Conservation (phyloP, 164 flowering plant species). For the Chimonanthus salicifolius region DNA sequence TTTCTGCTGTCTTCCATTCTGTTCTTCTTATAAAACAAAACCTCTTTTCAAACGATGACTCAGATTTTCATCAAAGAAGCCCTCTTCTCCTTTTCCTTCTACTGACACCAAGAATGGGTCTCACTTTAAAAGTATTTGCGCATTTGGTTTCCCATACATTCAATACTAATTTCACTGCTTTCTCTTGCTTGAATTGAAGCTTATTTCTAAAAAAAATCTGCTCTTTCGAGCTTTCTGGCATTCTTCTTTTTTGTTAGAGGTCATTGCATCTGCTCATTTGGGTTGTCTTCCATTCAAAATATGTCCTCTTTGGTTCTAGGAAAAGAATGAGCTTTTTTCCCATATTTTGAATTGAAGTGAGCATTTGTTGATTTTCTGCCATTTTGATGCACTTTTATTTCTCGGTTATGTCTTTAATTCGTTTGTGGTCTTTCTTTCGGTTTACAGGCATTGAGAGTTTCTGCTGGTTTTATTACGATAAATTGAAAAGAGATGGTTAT, state of each 20-base stretch:
- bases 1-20: too few relatives aligned
- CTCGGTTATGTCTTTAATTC: neutral
- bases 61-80: too few relatives aligned
- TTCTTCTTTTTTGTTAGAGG: neutral
- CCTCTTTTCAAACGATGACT: too few relatives aligned
- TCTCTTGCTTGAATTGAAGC: conserved; percentile 4
- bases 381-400: neutral
- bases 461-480: neutral
- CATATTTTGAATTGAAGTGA: neutral
- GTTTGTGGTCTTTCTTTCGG: neutral
- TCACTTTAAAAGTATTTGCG: too few relatives aligned
- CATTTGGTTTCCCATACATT: too few relatives aligned
- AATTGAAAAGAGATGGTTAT: conserved; percentile 1
- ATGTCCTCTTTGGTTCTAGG: neutral
- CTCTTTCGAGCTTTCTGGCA: neutral
- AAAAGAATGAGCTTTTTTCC: neutral
- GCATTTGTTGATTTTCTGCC: neutral
- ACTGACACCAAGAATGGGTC: too few relatives aligned
- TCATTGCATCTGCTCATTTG: neutral
- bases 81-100: too few relatives aligned
- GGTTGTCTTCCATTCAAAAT: neutral
- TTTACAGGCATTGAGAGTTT: conserved; percentile 1
- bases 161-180: too few relatives aligned
- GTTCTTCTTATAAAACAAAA: too few relatives aligned
- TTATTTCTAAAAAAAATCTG: neutral